These are phyloP conservation scores for Penicillium janthinellum DNA, from an alignment of 2,329 filamentous ascomycete species.

Conservation along the genomic window DNA sequence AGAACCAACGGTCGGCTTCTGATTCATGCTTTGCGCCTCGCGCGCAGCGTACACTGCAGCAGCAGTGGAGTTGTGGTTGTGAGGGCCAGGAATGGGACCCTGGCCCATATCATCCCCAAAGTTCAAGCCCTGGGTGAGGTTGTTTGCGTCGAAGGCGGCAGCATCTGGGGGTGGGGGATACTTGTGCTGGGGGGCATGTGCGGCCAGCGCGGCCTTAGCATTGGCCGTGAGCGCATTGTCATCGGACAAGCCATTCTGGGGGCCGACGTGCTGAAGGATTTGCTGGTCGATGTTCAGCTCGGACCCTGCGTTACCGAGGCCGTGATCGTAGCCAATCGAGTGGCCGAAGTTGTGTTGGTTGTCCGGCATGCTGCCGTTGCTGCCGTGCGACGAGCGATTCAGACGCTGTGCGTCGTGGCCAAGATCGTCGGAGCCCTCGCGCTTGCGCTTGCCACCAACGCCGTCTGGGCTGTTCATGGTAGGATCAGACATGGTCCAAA, in stretches of 20 bases:
- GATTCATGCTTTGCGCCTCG: conserved; percentile 54
- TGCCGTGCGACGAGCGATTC: conserved; percentile 44
- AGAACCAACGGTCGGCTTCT: conserved; percentile 88
- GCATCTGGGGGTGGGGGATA: conserved; percentile 48
- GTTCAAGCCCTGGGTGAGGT: conserved; percentile 37
- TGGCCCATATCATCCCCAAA: conserved; percentile 47
- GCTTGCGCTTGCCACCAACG: conserved; percentile 44
- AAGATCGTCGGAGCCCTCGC: conserved; percentile 42
- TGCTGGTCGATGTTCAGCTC: conserved; percentile 50
- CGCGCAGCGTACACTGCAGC: conserved; percentile 58
- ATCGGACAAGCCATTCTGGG: conserved; percentile 56
- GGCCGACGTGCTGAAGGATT: conserved; percentile 52
- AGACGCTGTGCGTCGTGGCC: conserved; percentile 45
- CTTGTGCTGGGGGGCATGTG: conserved; percentile 47
- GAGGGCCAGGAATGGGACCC: conserved; percentile 36
- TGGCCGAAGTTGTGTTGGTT: conserved; percentile 39
- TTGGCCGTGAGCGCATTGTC: conserved; percentile 51
- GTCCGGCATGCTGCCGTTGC: conserved; percentile 43
- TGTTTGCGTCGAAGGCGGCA: conserved; percentile 40
- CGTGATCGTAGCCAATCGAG: conserved; percentile 43
- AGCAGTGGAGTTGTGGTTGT: conserved; percentile 57
- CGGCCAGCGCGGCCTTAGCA: conserved; percentile 50
- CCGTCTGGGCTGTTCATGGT: conserved; percentile 40
- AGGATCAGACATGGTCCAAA: conserved; percentile 41
- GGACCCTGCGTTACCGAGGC: conserved; percentile 38